These are phyloP conservation scores for Daedalea quercina DNA, from an alignment of 768 basidiomycete genomes.

Conservation along the genomic window DNA sequence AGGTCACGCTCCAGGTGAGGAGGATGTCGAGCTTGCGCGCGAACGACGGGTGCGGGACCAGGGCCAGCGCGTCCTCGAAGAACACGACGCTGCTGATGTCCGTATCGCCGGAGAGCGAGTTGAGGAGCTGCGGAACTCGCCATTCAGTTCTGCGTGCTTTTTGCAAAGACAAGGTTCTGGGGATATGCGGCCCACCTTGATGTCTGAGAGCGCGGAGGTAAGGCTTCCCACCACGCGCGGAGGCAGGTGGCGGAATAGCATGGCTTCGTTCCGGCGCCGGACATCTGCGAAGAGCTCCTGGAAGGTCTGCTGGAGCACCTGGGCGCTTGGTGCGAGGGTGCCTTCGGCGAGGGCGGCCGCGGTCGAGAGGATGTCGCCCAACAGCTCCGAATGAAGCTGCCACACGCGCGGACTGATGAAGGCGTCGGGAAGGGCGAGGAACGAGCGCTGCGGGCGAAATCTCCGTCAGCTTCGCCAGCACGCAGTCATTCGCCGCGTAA, in stretches of 20 bases:
- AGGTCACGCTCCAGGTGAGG: constrained; percentile 76
- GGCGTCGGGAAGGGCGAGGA: constrained; percentile 65
- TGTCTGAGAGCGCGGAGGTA: constrained; percentile 52
- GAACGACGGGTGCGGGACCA: constrained; percentile 36
- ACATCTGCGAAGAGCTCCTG: constrained; percentile 62
- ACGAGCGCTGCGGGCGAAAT: constrained; percentile 50
- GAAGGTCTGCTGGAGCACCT: constrained; percentile 40
- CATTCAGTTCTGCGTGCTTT: not conserved
- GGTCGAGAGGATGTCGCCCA: constrained; percentile 42
- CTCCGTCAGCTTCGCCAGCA: not conserved
- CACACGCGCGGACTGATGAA: constrained; percentile 71
- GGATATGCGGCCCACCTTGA: constrained; percentile 32
- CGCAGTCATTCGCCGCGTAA: not conserved
- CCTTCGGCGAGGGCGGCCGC: constrained; percentile 25
- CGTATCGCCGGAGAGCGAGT: constrained; percentile 64
- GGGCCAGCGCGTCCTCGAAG: constrained; percentile 41
- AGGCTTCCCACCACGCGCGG: constrained; percentile 52
- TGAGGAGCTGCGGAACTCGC: constrained; percentile 52
- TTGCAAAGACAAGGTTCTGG: no score
- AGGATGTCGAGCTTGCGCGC: constrained; percentile 67
- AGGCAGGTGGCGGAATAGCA: constrained; percentile 65
- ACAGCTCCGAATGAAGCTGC: constrained; percentile 41
- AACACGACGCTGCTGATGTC: constrained; percentile 52
- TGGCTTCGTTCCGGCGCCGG: constrained; percentile 71
- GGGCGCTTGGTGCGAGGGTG: constrained; percentile 30